Percentiles rank a stretch among this genome's conserved stretches.
Conservation (phyloP, 257 asterid genomes). For the Ilex asprella region DNA sequence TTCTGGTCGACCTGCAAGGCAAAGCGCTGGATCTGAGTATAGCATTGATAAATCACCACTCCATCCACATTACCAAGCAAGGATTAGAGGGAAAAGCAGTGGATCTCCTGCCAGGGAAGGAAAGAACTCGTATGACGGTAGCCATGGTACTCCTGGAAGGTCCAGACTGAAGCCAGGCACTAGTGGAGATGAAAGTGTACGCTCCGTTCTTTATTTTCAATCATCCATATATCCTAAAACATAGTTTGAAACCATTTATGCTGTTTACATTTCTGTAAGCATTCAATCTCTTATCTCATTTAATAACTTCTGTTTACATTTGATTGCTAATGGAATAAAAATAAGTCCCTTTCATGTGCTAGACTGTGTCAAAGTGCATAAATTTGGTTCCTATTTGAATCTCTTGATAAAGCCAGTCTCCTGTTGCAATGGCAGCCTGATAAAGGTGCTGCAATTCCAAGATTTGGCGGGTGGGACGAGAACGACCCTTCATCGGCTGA, state of each 20-base stretch:
- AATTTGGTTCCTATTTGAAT: too few relatives aligned
- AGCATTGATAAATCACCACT: conserved; percentile 67
- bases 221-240: conserved; percentile 12
- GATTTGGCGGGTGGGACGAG: conserved; percentile 87
- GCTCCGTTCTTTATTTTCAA: conserved; percentile 19
- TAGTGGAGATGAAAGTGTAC: conserved; percentile 64
- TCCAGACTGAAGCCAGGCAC: conserved; percentile 36
- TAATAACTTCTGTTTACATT: too few relatives aligned
- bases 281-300: too few relatives aligned
- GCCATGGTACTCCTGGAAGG: conserved; percentile 47
- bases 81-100: conserved; percentile 30
- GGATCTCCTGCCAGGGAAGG: conserved; percentile 65
- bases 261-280: too few relatives aligned
- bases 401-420: too few relatives aligned
- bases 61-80: conserved; percentile 54
- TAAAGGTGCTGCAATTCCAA: conserved; percentile 73
- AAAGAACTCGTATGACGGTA: conserved; percentile 38
- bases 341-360: too few relatives aligned
- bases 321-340: too few relatives aligned
- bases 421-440: conserved; percentile 44
- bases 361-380: too few relatives aligned
- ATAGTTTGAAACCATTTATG: too few relatives aligned
- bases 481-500: conserved; percentile 69
- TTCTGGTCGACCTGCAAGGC: conserved; percentile 32
- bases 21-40: conserved; percentile 56